phyloP scores from a whole-genome alignment of 176 grass and related monocot species.

The Rhynchospora breviuscula region DNA sequence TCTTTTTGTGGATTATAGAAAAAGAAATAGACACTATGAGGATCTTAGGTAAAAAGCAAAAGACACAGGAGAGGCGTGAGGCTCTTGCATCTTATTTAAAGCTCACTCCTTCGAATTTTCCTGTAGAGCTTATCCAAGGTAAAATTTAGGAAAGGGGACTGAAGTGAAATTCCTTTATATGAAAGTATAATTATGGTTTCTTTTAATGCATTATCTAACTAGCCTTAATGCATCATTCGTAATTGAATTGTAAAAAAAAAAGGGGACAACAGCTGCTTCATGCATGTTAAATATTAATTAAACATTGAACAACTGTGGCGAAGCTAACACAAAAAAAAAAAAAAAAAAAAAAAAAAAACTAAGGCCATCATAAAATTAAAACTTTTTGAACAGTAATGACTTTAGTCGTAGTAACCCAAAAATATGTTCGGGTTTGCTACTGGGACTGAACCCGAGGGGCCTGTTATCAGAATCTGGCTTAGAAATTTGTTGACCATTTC shows the following conservation, averaged over 20 bases:
- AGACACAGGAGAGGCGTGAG: slow-evolving; percentile 31
- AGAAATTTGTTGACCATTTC: not conserved
- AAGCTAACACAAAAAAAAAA: not conserved
- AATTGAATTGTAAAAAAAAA: not conserved
- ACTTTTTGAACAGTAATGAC: not conserved
- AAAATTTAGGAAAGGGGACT: not conserved
- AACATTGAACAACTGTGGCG: not conserved
- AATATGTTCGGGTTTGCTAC: not conserved
- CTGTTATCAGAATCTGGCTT: not conserved
- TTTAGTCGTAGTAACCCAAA: not conserved
- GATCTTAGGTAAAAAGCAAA: slow-evolving; percentile 28
- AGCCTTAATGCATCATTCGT: not conserved
- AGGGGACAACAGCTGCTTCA: not conserved
- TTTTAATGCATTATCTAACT: not conserved
- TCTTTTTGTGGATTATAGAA: slow-evolving; percentile 11
- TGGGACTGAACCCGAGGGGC: not conserved
- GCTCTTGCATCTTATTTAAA: slow-evolving; percentile 38
- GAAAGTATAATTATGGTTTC: not conserved
- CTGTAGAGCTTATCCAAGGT: slow-evolving; percentile 49
- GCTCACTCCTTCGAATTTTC: slow-evolving; percentile 44
- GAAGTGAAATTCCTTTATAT: not conserved
- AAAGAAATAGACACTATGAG: slow-evolving; percentile 10
- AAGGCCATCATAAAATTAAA: not conserved
- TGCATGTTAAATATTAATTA: not conserved
- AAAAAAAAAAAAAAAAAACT: not conserved